Base-by-base conservation (phyloP, 2,329 filamentous ascomycete species). In the Ophidiomyces ophidiicola region DNA sequence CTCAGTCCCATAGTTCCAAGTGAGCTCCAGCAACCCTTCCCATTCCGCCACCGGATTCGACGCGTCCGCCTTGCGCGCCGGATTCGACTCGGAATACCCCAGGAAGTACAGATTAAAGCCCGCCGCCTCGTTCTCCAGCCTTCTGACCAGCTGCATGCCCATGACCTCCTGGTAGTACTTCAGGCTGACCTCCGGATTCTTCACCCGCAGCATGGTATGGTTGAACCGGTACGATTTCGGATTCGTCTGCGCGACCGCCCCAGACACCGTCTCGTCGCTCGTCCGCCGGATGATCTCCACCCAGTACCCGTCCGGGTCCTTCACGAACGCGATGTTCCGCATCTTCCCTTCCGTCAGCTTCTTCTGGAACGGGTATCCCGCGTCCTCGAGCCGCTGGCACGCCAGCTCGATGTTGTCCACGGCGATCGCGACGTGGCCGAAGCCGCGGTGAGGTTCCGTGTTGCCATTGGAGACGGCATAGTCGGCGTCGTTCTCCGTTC, bases 291-390 rank as follows among this genome's bases (percentile, higher is more conserved):
- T 64, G 32, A 67, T 58, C 46, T 64, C 62, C 12, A 68, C 63
- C 69, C 83, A 87, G 60, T 88, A 88, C 24, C 76, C 80, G 59
- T 94, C 84, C 0, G 86, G 86, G 51, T 93, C 86, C 39, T 94
- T 73, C 1, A 72, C 87, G 57, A 96, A 96, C 1, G 88, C 90
- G 53, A 96, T 93, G 54, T 82, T 64, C 53, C 72, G 73, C 83
- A 92, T 93, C 42, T 80, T 73, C 2, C 90, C 90, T 49, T 96
- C 88, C 0, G 76, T 76, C 42, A 96, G 68, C 64, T 84, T 92
- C 76, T 96, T 96, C 70, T 96, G 85, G 64, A 96, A 98, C 46
- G 73, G 74, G 65, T 94, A 94, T 0, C 87, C 87, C 5, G 82
- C 86, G 56, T 88, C 82, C 60, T 93, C 85, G 44, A 98, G 72